Percentiles rank a stretch among this genome's conserved stretches.
Conservation (phyloP, 1,284 basidiomycete species). For the Boletus calvinii region DNA sequence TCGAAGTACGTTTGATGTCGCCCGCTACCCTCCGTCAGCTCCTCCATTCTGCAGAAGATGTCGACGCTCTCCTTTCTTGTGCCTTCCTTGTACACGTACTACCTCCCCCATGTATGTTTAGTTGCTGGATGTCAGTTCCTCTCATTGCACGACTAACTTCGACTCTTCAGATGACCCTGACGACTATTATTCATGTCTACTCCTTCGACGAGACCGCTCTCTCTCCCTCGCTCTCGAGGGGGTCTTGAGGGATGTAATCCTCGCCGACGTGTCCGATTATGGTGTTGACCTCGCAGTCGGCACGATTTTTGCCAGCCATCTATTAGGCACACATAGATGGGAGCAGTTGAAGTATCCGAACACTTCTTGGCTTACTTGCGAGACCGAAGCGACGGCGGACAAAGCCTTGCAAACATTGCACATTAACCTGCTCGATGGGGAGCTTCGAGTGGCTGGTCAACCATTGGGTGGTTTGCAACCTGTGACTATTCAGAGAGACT, state of each 20-base stretch:
- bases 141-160: too few relatives aligned
- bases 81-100: slow-evolving; percentile 26
- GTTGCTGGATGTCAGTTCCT: too few relatives aligned
- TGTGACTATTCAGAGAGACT: slow-evolving; percentile 20
- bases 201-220: slow-evolving; percentile 22
- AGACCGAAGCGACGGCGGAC: not conserved
- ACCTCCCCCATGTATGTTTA: too few relatives aligned
- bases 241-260: slow-evolving; percentile 11
- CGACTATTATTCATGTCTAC: not conserved
- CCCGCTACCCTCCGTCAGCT: slow-evolving; percentile 14
- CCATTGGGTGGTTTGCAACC: slow-evolving; percentile 32
- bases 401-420: not conserved
- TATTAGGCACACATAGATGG: not conserved
- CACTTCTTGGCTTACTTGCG: not conserved
- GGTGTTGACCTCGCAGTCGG: slow-evolving; percentile 38
- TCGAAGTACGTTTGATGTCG: slow-evolving; percentile 40
- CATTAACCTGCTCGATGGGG: slow-evolving; percentile 3
- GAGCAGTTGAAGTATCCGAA: not conserved
- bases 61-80: slow-evolving; percentile 37
- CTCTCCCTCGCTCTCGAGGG: slow-evolving; percentile 30
- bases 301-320: slow-evolving; percentile 30
- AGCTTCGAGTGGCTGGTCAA: slow-evolving; percentile 30
- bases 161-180: slow-evolving; percentile 15
- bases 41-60: slow-evolving; percentile 24
- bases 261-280: not conserved